These are phyloP conservation scores for Meyerozyma smithsonii DNA, from an alignment of 1,139 yeast genomes.

Conservation along the genomic window DNA sequence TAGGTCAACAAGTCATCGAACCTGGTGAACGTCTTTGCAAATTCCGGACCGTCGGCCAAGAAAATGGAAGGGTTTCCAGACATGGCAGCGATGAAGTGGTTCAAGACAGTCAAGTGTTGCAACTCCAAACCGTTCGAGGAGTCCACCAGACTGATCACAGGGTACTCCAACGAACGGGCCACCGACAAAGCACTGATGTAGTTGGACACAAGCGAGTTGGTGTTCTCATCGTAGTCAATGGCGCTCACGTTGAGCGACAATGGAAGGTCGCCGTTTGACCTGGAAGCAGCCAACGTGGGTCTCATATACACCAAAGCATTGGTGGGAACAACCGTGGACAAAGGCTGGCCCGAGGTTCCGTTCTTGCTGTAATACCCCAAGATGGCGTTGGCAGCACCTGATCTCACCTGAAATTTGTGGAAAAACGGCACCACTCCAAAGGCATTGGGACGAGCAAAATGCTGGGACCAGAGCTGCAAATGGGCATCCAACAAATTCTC, in stretches of 20 bases:
- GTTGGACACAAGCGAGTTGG: slow-evolving; percentile 57
- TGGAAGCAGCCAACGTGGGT: slow-evolving; percentile 40
- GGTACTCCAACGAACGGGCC: slow-evolving; percentile 62
- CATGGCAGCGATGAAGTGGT: slow-evolving; percentile 54
- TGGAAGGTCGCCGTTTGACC: slow-evolving; percentile 43
- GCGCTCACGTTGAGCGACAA: slow-evolving; percentile 72
- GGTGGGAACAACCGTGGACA: slow-evolving; percentile 62
- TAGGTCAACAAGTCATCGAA: slow-evolving; percentile 43
- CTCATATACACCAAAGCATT: slow-evolving; percentile 66
- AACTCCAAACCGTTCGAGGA: slow-evolving; percentile 48
- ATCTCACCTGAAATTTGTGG: slow-evolving; percentile 65
- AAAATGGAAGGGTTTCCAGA: slow-evolving; percentile 59
- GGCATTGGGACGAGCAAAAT: slow-evolving; percentile 48
- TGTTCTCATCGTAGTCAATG: slow-evolving; percentile 55
- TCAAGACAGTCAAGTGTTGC: slow-evolving; percentile 63
- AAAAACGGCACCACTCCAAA: slow-evolving; percentile 54
- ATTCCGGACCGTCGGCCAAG: slow-evolving; percentile 76
- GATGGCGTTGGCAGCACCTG: slow-evolving; percentile 80
- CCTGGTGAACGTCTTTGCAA: slow-evolving; percentile 52
- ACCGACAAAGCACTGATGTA: slow-evolving; percentile 59
- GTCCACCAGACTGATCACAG: slow-evolving; percentile 68
- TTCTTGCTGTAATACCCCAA: slow-evolving; percentile 60
- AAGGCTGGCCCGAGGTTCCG: slow-evolving; percentile 35
- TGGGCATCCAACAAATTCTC: slow-evolving; percentile 58
- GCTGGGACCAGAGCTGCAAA: slow-evolving; percentile 55